These are phyloP conservation scores for Aspergillus persii DNA, from an alignment of 2,329 filamentous ascomycete species.

Conservation along the genomic window DNA sequence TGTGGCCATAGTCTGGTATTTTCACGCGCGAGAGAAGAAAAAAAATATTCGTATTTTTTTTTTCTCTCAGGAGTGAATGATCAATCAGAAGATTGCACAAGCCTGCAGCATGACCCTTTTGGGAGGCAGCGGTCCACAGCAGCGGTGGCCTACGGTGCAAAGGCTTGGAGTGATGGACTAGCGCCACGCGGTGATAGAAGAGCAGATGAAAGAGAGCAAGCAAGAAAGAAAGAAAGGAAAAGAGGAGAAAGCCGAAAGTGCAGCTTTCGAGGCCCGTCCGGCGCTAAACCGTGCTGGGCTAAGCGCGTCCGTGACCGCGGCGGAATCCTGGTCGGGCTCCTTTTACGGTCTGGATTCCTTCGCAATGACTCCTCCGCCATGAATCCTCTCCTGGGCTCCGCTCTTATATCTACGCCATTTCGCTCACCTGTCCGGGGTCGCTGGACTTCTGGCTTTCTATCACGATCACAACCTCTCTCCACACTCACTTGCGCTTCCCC, in stretches of 20 bases:
- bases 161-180: neutral
- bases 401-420: neutral
- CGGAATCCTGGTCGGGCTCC: neutral
- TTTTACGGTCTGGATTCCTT: neutral
- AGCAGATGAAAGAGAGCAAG: no score
- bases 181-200: neutral
- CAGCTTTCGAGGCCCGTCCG: neutral
- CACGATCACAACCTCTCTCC: neutral
- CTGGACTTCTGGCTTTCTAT: neutral
- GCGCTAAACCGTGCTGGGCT: neutral
- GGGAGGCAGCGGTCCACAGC: neutral
- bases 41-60: neutral
- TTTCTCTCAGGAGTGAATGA: neutral
- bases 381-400: constrained; percentile 1
- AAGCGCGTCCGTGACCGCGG: neutral
- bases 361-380: neutral
- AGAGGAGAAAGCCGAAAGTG: neutral
- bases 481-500: constrained; percentile 1
- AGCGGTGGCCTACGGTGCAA: neutral
- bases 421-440: neutral
- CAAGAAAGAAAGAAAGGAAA: neutral
- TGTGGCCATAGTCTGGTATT: constrained; percentile 31
- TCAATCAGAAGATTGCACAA: neutral
- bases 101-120: neutral
- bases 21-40: neutral